Evolutionary conservation across 768 basidiomycete genomes (phyloP).

Genomic region (Boletus vermiculosoides): DNA sequence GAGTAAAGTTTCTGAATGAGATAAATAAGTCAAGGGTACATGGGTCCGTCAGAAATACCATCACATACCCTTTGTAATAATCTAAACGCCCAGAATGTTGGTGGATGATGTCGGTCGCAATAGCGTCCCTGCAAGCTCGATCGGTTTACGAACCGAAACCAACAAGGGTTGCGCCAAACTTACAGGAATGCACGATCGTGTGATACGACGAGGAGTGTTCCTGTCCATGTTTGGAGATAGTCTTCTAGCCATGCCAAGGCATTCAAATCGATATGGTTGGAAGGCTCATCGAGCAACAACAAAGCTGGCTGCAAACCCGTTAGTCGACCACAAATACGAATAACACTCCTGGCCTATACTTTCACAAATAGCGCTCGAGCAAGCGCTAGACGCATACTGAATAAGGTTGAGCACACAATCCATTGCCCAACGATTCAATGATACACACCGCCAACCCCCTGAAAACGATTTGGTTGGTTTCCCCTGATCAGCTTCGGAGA

Average conservation of each 20-base stretch:
- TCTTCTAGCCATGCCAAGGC: constrained; percentile 98
- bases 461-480: constrained; percentile 83
- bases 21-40: constrained; percentile 5
- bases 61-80: constrained; percentile 88
- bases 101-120: constrained; percentile 98
- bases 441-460: constrained; percentile 86
- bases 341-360: constrained; percentile 35
- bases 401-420: neutral
- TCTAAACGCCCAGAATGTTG: constrained; percentile 90
- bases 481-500: constrained; percentile 83
- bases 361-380: constrained; percentile 97
- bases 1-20: constrained; percentile 81
- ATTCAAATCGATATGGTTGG: constrained; percentile 96
- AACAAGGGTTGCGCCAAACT: constrained; percentile 19
- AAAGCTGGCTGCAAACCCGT: constrained; percentile 55
- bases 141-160: neutral
- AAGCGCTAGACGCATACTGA: constrained; percentile 91
- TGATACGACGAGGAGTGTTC: constrained; percentile 93
- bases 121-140: constrained; percentile 63
- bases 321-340: constrained; percentile 4
- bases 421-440: neutral
- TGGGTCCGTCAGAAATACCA: neutral
- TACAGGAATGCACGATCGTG: constrained; percentile 97
- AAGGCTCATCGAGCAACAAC: constrained; percentile 88
- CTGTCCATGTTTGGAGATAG: constrained; percentile 92